These are phyloP conservation scores for Leccinum pellstonianum DNA, from an alignment of 768 basidiomycete genomes.

Conservation along the genomic window DNA sequence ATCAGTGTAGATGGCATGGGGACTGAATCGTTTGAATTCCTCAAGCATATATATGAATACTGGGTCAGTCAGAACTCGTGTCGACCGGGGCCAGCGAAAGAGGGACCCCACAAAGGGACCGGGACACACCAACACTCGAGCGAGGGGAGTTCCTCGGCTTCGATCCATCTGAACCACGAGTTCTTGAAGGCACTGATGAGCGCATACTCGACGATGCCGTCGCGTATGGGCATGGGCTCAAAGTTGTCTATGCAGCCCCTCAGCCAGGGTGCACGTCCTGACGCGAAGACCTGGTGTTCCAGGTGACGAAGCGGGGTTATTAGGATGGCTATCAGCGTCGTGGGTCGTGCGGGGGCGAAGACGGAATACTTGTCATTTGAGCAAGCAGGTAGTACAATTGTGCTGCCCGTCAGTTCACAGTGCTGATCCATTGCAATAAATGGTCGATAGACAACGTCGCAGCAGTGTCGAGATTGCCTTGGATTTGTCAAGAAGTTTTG, in stretches of 20 bases:
- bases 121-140: constrained; percentile 86
- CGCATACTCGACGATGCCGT: constrained; percentile 87
- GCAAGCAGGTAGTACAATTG: constrained; percentile 62
- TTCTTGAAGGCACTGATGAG: constrained; percentile 86
- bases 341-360: constrained; percentile 28
- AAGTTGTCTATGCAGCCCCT: constrained; percentile 97
- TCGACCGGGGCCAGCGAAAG: too few species aligned
- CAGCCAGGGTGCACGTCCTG: constrained; percentile 60
- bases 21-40: too few species aligned
- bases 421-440: constrained; percentile 97
- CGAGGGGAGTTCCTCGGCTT: constrained; percentile 67
- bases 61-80: too few species aligned
- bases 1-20: too few species aligned
- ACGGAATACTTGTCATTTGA: constrained; percentile 76
- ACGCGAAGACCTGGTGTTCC: constrained; percentile 74
- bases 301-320: constrained; percentile 86
- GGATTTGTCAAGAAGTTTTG: constrained; percentile 70
- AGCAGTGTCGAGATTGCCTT: constrained; percentile 60
- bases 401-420: constrained; percentile 57
- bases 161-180: constrained; percentile 79
- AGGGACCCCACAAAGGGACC: too few species aligned
- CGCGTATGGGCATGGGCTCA: constrained; percentile 64
- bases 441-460: constrained; percentile 79
- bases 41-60: too few species aligned
- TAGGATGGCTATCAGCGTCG: constrained; percentile 4